phyloP scores from a whole-genome alignment of 805 yeast genomes.

The Candida khao-thaluensis region DNA sequence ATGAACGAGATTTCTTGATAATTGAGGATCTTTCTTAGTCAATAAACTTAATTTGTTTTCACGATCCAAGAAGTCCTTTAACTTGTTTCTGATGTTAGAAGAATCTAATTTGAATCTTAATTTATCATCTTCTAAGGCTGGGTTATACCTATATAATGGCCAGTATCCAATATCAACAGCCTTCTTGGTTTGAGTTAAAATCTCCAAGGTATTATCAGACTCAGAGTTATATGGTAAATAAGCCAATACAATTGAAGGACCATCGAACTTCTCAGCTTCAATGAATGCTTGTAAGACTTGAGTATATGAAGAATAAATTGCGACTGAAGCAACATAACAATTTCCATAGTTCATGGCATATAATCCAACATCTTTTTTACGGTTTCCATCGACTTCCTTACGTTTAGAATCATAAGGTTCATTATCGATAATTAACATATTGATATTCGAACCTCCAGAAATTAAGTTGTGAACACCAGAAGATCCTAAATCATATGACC shows the following conservation, averaged over 20 bases:
- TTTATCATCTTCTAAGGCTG: slow-evolving; percentile 48
- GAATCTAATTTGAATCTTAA: slow-evolving; percentile 83
- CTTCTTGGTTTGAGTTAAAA: slow-evolving; percentile 80
- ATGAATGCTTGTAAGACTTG: slow-evolving; percentile 84
- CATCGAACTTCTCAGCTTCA: slow-evolving; percentile 86
- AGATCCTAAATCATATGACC: slow-evolving; percentile 91
- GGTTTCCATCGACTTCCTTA: slow-evolving; percentile 40
- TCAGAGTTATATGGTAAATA: slow-evolving; percentile 76
- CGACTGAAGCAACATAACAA: slow-evolving; percentile 90
- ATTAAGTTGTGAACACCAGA: slow-evolving; percentile 88
- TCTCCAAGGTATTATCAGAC: slow-evolving; percentile 63
- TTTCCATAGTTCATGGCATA: slow-evolving; percentile 93
- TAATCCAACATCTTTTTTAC: slow-evolving; percentile 90
- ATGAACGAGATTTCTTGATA: slow-evolving; percentile 68
- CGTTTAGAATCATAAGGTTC: slow-evolving; percentile 57
- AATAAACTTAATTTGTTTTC: slow-evolving; percentile 84
- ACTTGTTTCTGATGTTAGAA: slow-evolving; percentile 70
- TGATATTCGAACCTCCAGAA: slow-evolving; percentile 71
- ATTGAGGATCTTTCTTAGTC: slow-evolving; percentile 66
- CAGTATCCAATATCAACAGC: slow-evolving; percentile 95
- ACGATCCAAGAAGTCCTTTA: slow-evolving; percentile 79
- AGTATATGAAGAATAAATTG: slow-evolving; percentile 89
- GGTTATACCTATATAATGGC: slow-evolving; percentile 90
- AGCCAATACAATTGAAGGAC: slow-evolving; percentile 90
- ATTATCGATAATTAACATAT: slow-evolving; percentile 83